Evolutionary conservation across 352 stramenopile species (phyloP).

Genomic region (Phytophthora boehmeriae): DNA sequence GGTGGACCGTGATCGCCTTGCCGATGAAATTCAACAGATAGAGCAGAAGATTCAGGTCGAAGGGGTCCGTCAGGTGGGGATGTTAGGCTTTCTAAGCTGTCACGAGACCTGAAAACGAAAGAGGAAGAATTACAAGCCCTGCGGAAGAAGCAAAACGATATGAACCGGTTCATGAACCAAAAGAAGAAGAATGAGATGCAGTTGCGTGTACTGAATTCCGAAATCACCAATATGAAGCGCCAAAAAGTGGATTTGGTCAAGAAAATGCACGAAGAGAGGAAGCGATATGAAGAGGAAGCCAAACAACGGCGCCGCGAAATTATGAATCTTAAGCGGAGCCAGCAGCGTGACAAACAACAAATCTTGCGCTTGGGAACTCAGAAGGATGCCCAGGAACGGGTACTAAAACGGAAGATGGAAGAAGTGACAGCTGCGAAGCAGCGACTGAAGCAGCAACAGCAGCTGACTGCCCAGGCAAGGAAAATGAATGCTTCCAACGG

Average conservation of each 20-base stretch:
- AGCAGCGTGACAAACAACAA: slow-evolving; percentile 84
- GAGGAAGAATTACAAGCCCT: slow-evolving; percentile 72
- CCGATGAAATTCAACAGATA: slow-evolving; percentile 79
- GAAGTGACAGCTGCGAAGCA: slow-evolving; percentile 82
- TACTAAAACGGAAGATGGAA: slow-evolving; percentile 90
- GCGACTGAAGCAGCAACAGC: slow-evolving; percentile 84
- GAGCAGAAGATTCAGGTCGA: slow-evolving; percentile 69
- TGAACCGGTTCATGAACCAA: slow-evolving; percentile 80
- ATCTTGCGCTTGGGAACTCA: slow-evolving; percentile 82
- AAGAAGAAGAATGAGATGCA: slow-evolving; percentile 91
- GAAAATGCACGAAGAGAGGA: slow-evolving; percentile 88
- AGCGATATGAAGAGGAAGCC: slow-evolving; percentile 84
- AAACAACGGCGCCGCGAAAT: slow-evolving; percentile 82
- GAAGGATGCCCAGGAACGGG: slow-evolving; percentile 86
- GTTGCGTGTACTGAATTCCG: slow-evolving; percentile 72
- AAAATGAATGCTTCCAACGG: slow-evolving; percentile 65
- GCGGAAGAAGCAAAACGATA: slow-evolving; percentile 84
- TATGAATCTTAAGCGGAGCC: slow-evolving; percentile 76
- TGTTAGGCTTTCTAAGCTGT: slow-evolving; percentile 67
- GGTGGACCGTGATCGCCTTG: slow-evolving; percentile 68
- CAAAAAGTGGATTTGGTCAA: slow-evolving; percentile 90
- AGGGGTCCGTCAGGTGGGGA: slow-evolving; percentile 58
- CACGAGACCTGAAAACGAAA: slow-evolving; percentile 79
- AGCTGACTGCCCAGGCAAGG: slow-evolving; percentile 71
- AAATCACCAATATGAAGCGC: slow-evolving; percentile 89